Evolutionary conservation across 257 asterid genomes (phyloP), one percentile per base, ranked within the genome.

Genomic region (Buddleja alternifolia): DNA sequence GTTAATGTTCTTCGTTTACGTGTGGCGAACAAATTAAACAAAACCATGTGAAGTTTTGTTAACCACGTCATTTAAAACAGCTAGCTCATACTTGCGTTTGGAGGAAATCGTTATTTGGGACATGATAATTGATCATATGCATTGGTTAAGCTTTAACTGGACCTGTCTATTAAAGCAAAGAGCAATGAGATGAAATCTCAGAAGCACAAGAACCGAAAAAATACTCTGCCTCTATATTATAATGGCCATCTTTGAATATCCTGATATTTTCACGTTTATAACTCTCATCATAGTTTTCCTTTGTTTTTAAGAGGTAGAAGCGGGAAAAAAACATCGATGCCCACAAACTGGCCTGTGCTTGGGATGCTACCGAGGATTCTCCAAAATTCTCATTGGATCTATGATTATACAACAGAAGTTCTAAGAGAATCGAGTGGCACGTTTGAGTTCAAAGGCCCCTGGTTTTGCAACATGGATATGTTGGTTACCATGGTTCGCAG

Each of bases 291-390:
- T 15, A 4, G 4, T 52, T 11, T 29, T 36, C 36, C 10, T 34
- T 15, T 39, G 10, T 25, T 51, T 23, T 14, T 62, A 7, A 25
- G 39, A 24, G 4, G n/a, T 4, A 17, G 64, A 25, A 42, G 66
- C 12, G n/a, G 16, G 40, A 63, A 55, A 6, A 48, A 1, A 19
- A 55, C 21, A 20, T 52, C 52, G 0, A 3, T 7, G 36, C 79
- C 79, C 2, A 74, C 64, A 6, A 52, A 41, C 12, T 74, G 74
- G 79, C 79, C 79, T 4, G 1, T 74, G 2, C 1, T 74, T 2
- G 79, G 79, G 4, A 74, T 67, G 79, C 15, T 74, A 8, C 79
- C 74, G 24, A 57, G 41, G n/a, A 21, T 60, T 29, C 19, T 68
- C 19, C 53, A 50, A 10, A 67, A 74, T 39, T 9, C 36, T 21